Conservation (phyloP, 768 basidiomycete genomes). For the Termitomyces sp. region DNA sequence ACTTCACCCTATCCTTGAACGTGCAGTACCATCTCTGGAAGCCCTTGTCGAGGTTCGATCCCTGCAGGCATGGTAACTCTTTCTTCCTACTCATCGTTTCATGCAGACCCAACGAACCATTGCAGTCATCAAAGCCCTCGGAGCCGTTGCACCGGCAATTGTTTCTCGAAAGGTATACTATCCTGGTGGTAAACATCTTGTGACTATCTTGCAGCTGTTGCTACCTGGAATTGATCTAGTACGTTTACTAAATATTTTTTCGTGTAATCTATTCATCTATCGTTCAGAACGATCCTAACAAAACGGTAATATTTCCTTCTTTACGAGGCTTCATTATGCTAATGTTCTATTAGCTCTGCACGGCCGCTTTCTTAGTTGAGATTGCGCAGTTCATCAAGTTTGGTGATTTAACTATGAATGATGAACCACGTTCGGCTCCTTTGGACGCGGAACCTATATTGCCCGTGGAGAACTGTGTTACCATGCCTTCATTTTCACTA, state of each 20-base stretch:
- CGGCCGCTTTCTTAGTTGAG: constrained; percentile 69
- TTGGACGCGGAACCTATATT: constrained; percentile 31
- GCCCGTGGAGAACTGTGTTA: constrained; percentile 19
- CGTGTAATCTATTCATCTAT: not conserved
- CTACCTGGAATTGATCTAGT: constrained; percentile 87
- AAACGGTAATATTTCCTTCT: constrained; percentile 49
- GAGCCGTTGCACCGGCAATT: constrained; percentile 75
- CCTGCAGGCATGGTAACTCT: not conserved
- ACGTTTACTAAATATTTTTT: constrained; percentile 18
- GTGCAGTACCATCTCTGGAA: constrained; percentile 84
- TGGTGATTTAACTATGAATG: constrained; percentile 48
- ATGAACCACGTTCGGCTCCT: constrained; percentile 22
- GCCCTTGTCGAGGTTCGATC: constrained; percentile 70
- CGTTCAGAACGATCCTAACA: constrained; percentile 67
- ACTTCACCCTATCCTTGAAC: constrained; percentile 73
- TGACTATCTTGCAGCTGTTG: constrained; percentile 74
- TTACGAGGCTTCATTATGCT: constrained; percentile 4
- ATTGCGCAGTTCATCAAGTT: constrained; percentile 74
- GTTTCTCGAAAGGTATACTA: constrained; percentile 78
- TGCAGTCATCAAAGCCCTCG: constrained; percentile 80
- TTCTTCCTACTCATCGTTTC: not conserved
- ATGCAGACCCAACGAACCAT: constrained; percentile 76
- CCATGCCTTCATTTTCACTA: constrained; percentile 33
- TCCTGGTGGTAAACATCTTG: constrained; percentile 75
- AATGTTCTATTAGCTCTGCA: constrained; percentile 48